Conservation (phyloP, 768 basidiomycete species). For the Lactifluus rugatus region DNA sequence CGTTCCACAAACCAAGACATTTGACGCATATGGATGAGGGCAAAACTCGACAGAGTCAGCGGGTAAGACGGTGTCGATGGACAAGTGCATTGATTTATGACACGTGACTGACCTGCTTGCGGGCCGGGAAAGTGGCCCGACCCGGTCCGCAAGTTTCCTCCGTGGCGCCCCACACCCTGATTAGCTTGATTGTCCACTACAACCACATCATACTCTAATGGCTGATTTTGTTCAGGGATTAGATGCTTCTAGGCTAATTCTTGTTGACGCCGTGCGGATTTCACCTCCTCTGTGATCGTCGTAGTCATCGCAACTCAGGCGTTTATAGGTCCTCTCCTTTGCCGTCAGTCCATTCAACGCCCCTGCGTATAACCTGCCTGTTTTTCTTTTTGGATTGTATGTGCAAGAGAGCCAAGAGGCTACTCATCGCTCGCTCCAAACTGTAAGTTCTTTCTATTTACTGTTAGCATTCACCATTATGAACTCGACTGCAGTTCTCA, state of each 20-base stretch:
- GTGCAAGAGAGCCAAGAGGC: constrained; percentile 62
- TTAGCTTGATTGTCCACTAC: neutral
- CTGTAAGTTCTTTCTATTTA: constrained; percentile 33
- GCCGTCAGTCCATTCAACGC: constrained; percentile 42
- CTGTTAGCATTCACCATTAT: neutral
- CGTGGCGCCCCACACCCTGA: neutral
- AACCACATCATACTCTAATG: constrained; percentile 29
- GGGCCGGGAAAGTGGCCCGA: neutral
- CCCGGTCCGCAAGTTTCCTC: neutral
- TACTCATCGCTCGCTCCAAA: constrained; percentile 46
- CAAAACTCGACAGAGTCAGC: constrained; percentile 92
- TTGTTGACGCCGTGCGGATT: constrained; percentile 45
- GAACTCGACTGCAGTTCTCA: constrained; percentile 41
- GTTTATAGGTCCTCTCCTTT: constrained; percentile 50
- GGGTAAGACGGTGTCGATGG: constrained; percentile 63
- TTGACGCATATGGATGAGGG: constrained; percentile 46
- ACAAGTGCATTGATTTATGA: constrained; percentile 7
- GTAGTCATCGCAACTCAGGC: neutral
- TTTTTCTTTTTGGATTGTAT: constrained; percentile 71
- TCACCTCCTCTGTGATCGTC: neutral
- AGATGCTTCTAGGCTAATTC: constrained; percentile 61
- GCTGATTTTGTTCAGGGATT: constrained; percentile 61
- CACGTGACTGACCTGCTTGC: no score
- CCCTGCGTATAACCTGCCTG: constrained; percentile 71
- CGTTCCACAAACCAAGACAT: constrained; percentile 82